Evolutionary conservation across 2,329 filamentous ascomycete genomes (phyloP).

Genomic region (Escovopsis weberi): DNA sequence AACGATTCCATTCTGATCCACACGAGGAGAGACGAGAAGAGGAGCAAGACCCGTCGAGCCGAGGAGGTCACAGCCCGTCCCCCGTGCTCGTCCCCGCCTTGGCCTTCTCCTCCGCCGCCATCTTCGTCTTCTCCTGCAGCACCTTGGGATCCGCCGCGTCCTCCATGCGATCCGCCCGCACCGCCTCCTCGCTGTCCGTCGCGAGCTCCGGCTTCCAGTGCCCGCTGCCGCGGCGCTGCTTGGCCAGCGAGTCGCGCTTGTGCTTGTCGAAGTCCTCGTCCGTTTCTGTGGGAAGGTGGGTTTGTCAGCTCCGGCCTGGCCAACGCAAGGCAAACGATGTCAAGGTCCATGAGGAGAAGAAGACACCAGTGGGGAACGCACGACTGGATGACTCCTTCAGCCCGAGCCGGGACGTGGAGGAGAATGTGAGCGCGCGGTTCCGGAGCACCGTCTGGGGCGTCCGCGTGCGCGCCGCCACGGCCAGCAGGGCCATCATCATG

Average conservation of each 20-base stretch:
- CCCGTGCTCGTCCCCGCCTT: constrained; percentile 35
- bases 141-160: constrained; percentile 25
- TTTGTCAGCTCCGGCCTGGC: neutral
- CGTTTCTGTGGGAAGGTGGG: constrained; percentile 13
- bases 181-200: constrained; percentile 62
- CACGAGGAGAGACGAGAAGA: too few relatives aligned
- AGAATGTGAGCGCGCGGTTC: constrained; percentile 6
- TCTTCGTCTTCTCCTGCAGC: constrained; percentile 46
- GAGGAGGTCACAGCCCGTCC: constrained; percentile 8
- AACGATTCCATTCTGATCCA: too few relatives aligned
- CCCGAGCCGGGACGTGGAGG: constrained; percentile 14
- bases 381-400: constrained; percentile 24
- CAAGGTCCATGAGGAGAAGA: too few relatives aligned
- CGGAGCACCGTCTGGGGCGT: too few relatives aligned
- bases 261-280: constrained; percentile 37
- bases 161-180: constrained; percentile 47
- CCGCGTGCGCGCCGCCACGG: too few relatives aligned
- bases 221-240: constrained; percentile 54
- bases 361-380: constrained; percentile 7
- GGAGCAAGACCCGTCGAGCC: too few relatives aligned
- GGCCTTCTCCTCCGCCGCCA: constrained; percentile 28
- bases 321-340: too few relatives aligned
- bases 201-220: constrained; percentile 70
- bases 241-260: constrained; percentile 46
- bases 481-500: too few relatives aligned